Base-by-base conservation (phyloP, 2,329 filamentous ascomycete species). In the Sporothrix dimorphospora region DNA sequence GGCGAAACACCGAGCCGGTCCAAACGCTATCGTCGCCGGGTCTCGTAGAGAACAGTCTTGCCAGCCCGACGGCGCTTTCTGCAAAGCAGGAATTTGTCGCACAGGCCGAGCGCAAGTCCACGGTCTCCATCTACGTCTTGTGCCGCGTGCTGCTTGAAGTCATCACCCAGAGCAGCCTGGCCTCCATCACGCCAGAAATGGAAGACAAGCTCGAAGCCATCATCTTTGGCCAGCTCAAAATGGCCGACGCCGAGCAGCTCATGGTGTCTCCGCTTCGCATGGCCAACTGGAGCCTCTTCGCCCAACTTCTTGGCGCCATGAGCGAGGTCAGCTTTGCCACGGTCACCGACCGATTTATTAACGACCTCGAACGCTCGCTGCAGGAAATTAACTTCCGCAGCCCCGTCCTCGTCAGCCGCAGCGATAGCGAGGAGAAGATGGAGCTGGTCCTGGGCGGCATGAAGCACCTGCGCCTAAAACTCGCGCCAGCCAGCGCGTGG, bases 271-370 rank as follows among this genome's bases (percentile, higher is more conserved):
- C 93, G 0, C 84, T 98, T 30, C 94, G 94, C 75, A 90, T 96
- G 81, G 93, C 96, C 16, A 99, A 99, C 78, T 99, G 95, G 95
- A 92, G 93, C 73, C 90, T 99, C 2, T 98, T 98, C 79, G 91
- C 94, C 24, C 93, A 97, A 77, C 85, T 99, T 3, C 87, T 99
- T 0, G 96, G 97, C n/a, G 92, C 94, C 51, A 97, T 99, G 92
- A 98, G 96, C 81, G 92, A 92, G 59, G 91, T 96, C 75, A 95
- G 97, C 79, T 98, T 99, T 80, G 84, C 89, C 19, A 92, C 91
- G 71, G 94, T 99, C 61, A 90, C 93, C 3, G 89, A 90, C 71
- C 90, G 93, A 65, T 99, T 97, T 78, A 85, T 97, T 61, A 84
- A 87, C 40, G 94, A 98, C 78, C 85, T 99, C 5, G 92, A 94